Evolutionary conservation across 2,329 filamentous ascomycete species (phyloP).

Genomic region (Xylaria sp.): DNA sequence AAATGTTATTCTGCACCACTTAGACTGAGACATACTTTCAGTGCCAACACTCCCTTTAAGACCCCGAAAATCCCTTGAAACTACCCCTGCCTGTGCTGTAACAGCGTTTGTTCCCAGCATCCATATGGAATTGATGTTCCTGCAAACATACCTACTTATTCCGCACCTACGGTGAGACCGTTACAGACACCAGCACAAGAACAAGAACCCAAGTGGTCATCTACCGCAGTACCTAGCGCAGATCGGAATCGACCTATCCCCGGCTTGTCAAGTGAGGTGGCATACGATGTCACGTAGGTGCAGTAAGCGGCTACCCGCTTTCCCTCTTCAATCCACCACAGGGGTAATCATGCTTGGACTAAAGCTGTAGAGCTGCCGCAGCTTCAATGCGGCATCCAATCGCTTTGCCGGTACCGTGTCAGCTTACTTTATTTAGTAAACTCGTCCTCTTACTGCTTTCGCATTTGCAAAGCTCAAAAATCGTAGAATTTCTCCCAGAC

Average conservation of each 20-base stretch:
- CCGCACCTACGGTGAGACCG: not conserved
- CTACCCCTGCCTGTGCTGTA: not conserved
- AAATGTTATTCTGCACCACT: not conserved
- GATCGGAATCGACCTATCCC: slow-evolving; percentile 15
- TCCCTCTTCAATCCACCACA: not conserved
- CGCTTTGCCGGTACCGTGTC: slow-evolving; percentile 15
- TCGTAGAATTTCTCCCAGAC: not conserved
- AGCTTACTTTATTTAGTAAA: slow-evolving; percentile 22
- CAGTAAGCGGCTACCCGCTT: slow-evolving; percentile 20
- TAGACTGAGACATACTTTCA: not conserved
- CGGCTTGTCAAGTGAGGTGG: slow-evolving; percentile 1
- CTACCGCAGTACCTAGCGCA: not conserved
- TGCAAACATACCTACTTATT: not conserved
- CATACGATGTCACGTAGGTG: slow-evolving; percentile 11
- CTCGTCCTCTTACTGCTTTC: not conserved
- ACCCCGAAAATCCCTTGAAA: slow-evolving; percentile 9
- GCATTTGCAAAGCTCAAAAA: not conserved
- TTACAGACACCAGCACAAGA: not conserved
- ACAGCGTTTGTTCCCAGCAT: not conserved
- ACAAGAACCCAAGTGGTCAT: not conserved
- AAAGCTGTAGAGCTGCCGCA: slow-evolving; percentile 13
- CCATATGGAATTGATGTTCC: not conserved
- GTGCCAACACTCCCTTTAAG: slow-evolving; percentile 5
- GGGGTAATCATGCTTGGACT: slow-evolving; percentile 8
- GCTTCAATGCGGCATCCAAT: slow-evolving; percentile 13